Evolutionary conservation across 2,329 filamentous ascomycete species (phyloP).

Genomic region (Geosmithia flava): DNA sequence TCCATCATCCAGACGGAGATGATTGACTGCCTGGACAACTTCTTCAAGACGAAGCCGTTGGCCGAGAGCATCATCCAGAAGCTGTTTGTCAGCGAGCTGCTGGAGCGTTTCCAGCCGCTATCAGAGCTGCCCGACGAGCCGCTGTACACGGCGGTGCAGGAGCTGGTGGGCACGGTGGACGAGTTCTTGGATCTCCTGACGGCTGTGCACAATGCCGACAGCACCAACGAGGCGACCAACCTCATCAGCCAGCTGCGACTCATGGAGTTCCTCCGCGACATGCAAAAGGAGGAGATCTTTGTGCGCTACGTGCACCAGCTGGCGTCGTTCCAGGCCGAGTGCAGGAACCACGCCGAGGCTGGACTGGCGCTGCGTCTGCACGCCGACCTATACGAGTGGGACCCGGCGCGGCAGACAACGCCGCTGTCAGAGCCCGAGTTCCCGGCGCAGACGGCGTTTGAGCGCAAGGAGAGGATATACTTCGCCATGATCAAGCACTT

Average conservation of each 20-base stretch:
- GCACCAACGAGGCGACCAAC: constrained; percentile 60
- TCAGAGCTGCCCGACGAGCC: constrained; percentile 55
- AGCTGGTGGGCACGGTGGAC: constrained; percentile 74
- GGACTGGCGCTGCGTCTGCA: constrained; percentile 82
- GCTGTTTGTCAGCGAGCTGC: constrained; percentile 76
- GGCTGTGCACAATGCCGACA: constrained; percentile 71
- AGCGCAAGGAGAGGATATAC: constrained; percentile 84
- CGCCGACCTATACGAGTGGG: constrained; percentile 88
- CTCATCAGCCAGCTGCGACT: constrained; percentile 81
- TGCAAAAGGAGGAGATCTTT: constrained; percentile 96
- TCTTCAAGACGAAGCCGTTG: constrained; percentile 81
- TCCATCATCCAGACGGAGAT: constrained; percentile 89
- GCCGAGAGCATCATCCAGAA: constrained; percentile 88
- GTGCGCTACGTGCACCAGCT: constrained; percentile 92
- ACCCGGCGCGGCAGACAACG: constrained; percentile 53
- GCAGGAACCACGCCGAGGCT: constrained; percentile 74
- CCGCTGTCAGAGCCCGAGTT: constrained; percentile 64
- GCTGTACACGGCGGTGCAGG: constrained; percentile 63
- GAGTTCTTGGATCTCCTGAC: constrained; percentile 85
- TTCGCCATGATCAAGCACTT: constrained; percentile 93
- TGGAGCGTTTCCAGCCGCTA: constrained; percentile 67
- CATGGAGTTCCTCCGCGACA: constrained; percentile 94
- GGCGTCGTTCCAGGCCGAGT: constrained; percentile 61
- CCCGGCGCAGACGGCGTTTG: constrained; percentile 75
- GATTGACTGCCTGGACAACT: constrained; percentile 80